Evolutionary conservation across 2,329 filamentous ascomycete genomes (phyloP).

Genomic region (Phialophora verrucosa): DNA sequence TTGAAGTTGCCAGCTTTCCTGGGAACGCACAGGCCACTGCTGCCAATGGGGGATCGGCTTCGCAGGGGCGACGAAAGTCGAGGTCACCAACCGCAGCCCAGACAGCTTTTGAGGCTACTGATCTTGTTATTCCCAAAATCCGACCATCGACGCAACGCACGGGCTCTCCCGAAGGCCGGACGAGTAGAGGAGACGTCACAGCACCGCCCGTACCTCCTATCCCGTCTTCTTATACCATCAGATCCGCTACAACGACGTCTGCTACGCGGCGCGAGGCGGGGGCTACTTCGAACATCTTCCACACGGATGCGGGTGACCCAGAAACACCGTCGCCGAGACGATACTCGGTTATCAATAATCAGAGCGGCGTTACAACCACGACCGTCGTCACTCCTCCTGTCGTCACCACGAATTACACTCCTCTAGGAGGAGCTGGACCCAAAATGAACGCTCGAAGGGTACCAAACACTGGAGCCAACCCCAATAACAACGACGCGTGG

Average conservation of each 20-base stretch:
- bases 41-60: slow-evolving; percentile 6
- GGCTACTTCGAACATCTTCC: slow-evolving; percentile 5
- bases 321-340: slow-evolving; percentile 9
- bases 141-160: slow-evolving; percentile 11
- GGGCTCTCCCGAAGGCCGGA: slow-evolving; percentile 24
- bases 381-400: slow-evolving; percentile 31
- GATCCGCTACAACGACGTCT: slow-evolving; percentile 24
- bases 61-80: slow-evolving; percentile 22
- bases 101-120: slow-evolving; percentile 19
- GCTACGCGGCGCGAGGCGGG: slow-evolving; percentile 18
- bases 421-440: slow-evolving; percentile 54
- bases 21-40: slow-evolving; percentile 33
- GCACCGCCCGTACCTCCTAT: slow-evolving; percentile 37
- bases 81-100: slow-evolving; percentile 25
- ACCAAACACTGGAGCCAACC: slow-evolving; percentile 47
- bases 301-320: slow-evolving; percentile 3
- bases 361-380: slow-evolving; percentile 28
- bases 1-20: slow-evolving; percentile 61
- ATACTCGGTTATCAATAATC: slow-evolving; percentile 17
- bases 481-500: slow-evolving; percentile 54
- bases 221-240: slow-evolving; percentile 28
- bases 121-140: slow-evolving; percentile 22
- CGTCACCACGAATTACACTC: slow-evolving; percentile 43
- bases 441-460: slow-evolving; percentile 48
- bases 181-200: slow-evolving; percentile 15